A percentile compares a stretch with the other conserved stretches of the same genome.
These are phyloP conservation scores for Quillaja saponaria DNA, from an alignment of 306 rosid species.

Conservation along the genomic window DNA sequence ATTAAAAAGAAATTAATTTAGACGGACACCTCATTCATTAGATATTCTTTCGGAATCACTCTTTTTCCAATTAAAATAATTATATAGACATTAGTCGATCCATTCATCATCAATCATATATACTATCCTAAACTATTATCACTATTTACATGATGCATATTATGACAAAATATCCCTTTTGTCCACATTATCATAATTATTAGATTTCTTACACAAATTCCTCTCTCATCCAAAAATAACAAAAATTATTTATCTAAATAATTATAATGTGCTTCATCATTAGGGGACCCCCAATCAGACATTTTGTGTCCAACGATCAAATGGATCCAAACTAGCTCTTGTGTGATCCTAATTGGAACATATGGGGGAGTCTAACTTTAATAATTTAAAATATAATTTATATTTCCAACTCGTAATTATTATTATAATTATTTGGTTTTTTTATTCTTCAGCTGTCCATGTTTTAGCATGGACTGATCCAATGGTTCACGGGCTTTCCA, in stretches of 20 bases:
- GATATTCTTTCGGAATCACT: no score
- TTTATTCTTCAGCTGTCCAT: conserved; percentile 40
- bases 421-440: conserved; percentile 24
- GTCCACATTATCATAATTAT: conserved; percentile 53
- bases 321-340: conserved; percentile 47
- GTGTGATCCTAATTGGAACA: conserved; percentile 49
- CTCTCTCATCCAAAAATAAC: conserved; percentile 32
- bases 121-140: conserved; percentile 41
- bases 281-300: conserved; percentile 44
- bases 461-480: conserved; percentile 34
- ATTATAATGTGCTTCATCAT: conserved; percentile 28
- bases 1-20: no score
- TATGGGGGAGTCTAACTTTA: conserved; percentile 39
- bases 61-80: no score
- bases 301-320: conserved; percentile 40
- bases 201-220: conserved; percentile 33
- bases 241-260: conserved; percentile 23
- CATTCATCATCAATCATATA: conserved; percentile 41
- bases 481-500: conserved; percentile 44
- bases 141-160: conserved; percentile 41
- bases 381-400: conserved; percentile 44
- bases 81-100: no score
- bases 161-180: conserved; percentile 55
- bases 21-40: no score
- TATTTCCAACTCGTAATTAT: conserved; percentile 38